Base-by-base conservation (phyloP, 2,329 filamentous ascomycete species). In the Trichophaea hybrida region DNA sequence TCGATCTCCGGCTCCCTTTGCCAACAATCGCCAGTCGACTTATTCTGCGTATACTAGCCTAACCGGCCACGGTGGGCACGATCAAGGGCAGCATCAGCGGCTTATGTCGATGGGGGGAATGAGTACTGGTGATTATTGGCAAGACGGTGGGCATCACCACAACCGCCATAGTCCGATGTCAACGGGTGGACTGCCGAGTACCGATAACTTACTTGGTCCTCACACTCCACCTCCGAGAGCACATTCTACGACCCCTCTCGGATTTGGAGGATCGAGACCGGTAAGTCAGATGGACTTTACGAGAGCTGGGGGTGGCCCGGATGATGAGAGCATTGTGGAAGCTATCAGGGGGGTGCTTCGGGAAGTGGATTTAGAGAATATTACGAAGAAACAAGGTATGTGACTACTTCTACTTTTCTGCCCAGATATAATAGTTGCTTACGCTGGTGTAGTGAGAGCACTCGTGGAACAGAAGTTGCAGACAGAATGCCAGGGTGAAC, bases 391-490 rank as follows among this genome's bases (percentile, higher is more conserved):
- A 76, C 91, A 97, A 75, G 75, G 82, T 71, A 75, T 75, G 72
- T 70, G 15, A 24, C 52, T 12, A 46, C 34, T 8, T 24, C 38
- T 38, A 44, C 13, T 10, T 38, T 50, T n/a, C 48, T 17, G 32
- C 33, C 59, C 37, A 49, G 35, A 32, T 51, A 8, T 17, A 13
- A 54, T 58, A 34, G 50, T 7, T 37, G 44, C 59, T 65, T 37
- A 66, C 50, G 13, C 54, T 57, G 17, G 37, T 43, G 55, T 61
- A 75, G 85, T 93, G 59, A 80, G 87, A 55, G 90, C 87, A 2
- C 78, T 97, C 49, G 89, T 95, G 10, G 93, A 98, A 75, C 89
- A 96, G 75, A 81, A 90, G 69, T 74, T 98, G 63, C 91, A 96
- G 75, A 91, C 86, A 4, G 89, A 95, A 71, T 78, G 97, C 60